Evolutionary conservation across 257 asterid genomes (phyloP).

Genomic region (Avicennia marina): DNA sequence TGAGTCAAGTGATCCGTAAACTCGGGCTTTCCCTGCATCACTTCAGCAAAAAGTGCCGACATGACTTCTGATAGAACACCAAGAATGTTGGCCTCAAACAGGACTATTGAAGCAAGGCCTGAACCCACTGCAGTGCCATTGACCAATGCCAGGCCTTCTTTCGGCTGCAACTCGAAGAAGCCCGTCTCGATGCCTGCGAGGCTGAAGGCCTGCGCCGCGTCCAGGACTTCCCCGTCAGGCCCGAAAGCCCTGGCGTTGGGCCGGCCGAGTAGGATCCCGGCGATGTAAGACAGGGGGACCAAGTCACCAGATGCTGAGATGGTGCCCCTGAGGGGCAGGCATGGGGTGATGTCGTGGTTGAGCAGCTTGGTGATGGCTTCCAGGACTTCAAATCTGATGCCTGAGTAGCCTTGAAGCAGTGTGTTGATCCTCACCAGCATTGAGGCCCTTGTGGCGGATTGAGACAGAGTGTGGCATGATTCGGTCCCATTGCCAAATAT

Average conservation of each 20-base stretch:
- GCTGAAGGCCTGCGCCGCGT: constrained; percentile 21
- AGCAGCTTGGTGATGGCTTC: constrained; percentile 33
- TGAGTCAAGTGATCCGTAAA: constrained; percentile 39
- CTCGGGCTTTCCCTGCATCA: constrained; percentile 42
- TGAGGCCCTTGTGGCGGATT: constrained; percentile 38
- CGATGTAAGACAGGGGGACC: constrained; percentile 41
- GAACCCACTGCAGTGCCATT: constrained; percentile 45
- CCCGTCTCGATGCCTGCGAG: constrained; percentile 27
- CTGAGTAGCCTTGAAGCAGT: constrained; percentile 44
- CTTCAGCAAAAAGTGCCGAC: constrained; percentile 37
- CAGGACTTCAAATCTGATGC: constrained; percentile 37
- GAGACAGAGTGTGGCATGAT: constrained; percentile 34
- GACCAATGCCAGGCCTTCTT: no score
- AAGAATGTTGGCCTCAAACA: constrained; percentile 33
- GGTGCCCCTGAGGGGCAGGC: constrained; percentile 38
- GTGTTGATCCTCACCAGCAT: constrained; percentile 47
- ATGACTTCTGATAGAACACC: constrained; percentile 21
- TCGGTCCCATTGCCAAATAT: constrained; percentile 29
- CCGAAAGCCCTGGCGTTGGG: constrained; percentile 36
- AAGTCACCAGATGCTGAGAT: constrained; percentile 41
- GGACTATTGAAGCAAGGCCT: constrained; percentile 35
- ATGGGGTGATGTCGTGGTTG: constrained; percentile 38
- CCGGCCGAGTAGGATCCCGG: constrained; percentile 31
- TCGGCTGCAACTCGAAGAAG: constrained; percentile 37
- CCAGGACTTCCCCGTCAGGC: constrained; percentile 21